Evolutionary conservation across 306 rosid species (phyloP).

Genomic region (Mimosa bimucronata): DNA sequence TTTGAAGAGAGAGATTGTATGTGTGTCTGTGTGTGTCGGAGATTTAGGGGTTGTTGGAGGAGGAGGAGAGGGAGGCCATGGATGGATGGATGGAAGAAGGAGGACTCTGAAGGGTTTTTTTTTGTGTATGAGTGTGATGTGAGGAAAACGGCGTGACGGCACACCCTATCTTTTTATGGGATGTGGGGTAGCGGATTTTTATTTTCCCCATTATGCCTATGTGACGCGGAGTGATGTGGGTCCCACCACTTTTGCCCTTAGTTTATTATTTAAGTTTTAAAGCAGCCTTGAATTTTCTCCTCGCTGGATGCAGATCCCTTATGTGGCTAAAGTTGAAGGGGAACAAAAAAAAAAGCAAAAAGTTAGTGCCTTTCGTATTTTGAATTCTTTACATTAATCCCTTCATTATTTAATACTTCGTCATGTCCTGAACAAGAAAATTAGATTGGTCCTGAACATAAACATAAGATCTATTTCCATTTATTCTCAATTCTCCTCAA

Average conservation of each 20-base stretch:
- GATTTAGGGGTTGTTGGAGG: too few species aligned
- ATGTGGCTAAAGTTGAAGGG: neutral
- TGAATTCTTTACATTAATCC: too few species aligned
- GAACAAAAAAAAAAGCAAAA: neutral
- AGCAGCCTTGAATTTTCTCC: neutral
- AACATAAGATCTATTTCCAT: too few species aligned
- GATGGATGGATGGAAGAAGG: too few species aligned
- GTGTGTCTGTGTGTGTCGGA: too few species aligned
- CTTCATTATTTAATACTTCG: too few species aligned
- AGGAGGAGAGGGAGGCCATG: too few species aligned
- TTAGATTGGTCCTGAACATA: too few species aligned
- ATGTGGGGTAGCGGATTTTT: conserved; percentile 3
- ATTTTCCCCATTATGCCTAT: too few species aligned
- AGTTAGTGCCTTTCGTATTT: neutral
- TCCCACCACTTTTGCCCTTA: neutral
- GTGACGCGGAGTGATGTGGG: neutral
- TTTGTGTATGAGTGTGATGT: too few species aligned
- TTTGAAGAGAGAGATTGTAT: neutral
- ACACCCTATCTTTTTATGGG: conserved; percentile 16
- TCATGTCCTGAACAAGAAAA: too few species aligned
- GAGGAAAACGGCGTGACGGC: conserved; percentile 26
- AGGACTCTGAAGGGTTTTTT: neutral
- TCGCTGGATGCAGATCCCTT: neutral
- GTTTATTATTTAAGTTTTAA: neutral
- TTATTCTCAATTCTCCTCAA: too few species aligned